These are phyloP conservation scores for Hyaloperonospora brassicae DNA, from an alignment of 352 stramenopile genomes.

Conservation along the genomic window DNA sequence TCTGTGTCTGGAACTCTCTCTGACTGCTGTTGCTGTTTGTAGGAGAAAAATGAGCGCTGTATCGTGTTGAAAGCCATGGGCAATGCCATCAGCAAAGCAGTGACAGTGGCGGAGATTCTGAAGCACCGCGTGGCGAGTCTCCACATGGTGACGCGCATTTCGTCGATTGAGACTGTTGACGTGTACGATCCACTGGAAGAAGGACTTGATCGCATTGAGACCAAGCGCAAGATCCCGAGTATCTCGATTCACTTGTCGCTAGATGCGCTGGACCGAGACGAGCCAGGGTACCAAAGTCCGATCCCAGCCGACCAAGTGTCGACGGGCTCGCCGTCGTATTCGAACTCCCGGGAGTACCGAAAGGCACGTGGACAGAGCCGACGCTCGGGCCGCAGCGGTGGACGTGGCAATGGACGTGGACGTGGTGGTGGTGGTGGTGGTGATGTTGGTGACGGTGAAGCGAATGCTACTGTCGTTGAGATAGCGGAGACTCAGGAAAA, in stretches of 20 bases:
- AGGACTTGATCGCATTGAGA: constrained; percentile 73
- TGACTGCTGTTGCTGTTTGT: constrained; percentile 3
- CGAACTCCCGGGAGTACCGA: constrained; percentile 24
- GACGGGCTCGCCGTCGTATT: constrained; percentile 28
- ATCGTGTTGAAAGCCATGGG: constrained; percentile 79
- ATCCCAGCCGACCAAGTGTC: constrained; percentile 53
- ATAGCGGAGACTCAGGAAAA: constrained; percentile 7
- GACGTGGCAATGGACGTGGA: not conserved
- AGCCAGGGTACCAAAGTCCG: constrained; percentile 67
- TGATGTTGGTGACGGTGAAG: constrained; percentile 5
- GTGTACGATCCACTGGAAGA: constrained; percentile 83
- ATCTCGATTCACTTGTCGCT: constrained; percentile 74
- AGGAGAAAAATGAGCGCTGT: constrained; percentile 58
- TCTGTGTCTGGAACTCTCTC: too few species aligned
- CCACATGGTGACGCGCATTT: constrained; percentile 75
- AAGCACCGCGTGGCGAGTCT: constrained; percentile 67
- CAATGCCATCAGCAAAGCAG: constrained; percentile 78
- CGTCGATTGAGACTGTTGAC: constrained; percentile 70
- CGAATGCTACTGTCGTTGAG: constrained; percentile 5
- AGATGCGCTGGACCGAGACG: constrained; percentile 43
- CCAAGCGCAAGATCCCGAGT: constrained; percentile 55
- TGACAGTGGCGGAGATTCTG: constrained; percentile 77
- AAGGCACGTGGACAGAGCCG: constrained; percentile 21
- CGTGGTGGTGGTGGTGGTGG: not conserved
- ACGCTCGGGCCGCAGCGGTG: constrained; percentile 15